A percentile compares a stretch with the other conserved stretches of the same genome.
phyloP scores from a whole-genome alignment of 352 stramenopile species.

The Globisporangium sylvaticum region DNA sequence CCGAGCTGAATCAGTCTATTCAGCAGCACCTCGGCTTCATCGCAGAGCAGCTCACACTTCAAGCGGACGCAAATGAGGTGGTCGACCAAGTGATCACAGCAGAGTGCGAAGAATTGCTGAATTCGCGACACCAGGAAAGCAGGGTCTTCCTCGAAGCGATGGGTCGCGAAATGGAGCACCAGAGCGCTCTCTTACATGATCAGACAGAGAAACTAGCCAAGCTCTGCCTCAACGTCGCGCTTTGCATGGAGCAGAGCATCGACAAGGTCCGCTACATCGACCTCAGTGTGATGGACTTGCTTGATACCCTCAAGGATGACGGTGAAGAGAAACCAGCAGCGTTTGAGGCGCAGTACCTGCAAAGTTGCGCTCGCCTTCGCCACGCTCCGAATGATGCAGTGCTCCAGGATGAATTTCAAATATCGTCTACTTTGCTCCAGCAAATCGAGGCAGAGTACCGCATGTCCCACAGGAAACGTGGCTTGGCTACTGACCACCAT shows the following conservation, averaged over 20 bases:
- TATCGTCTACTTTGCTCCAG: constrained; percentile 47
- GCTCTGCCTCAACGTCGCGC: constrained; percentile 56
- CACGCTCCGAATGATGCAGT: constrained; percentile 64
- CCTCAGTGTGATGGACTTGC: constrained; percentile 66
- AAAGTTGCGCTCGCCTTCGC: constrained; percentile 50
- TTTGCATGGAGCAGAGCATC: constrained; percentile 53
- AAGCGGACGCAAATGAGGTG: constrained; percentile 58
- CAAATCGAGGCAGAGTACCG: constrained; percentile 79
- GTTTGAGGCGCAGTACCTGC: constrained; percentile 45
- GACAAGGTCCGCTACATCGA: constrained; percentile 61
- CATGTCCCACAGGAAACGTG: constrained; percentile 46
- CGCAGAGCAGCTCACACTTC: constrained; percentile 48
- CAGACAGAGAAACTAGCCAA: constrained; percentile 52
- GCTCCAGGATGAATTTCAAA: constrained; percentile 58
- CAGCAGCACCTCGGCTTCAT: constrained; percentile 51
- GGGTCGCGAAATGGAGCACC: constrained; percentile 40
- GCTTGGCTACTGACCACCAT: constrained; percentile 50
- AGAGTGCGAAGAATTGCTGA: constrained; percentile 56
- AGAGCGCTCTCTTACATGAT: constrained; percentile 52
- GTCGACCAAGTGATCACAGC: constrained; percentile 56
- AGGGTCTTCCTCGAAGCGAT: constrained; percentile 57
- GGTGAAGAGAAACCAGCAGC: constrained; percentile 45
- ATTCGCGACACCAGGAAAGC: constrained; percentile 42
- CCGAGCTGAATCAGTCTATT: constrained; percentile 51
- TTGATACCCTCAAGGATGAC: constrained; percentile 70